Evolutionary conservation across 257 asterid genomes (phyloP).

Genomic region (Jacaranda copaia): DNA sequence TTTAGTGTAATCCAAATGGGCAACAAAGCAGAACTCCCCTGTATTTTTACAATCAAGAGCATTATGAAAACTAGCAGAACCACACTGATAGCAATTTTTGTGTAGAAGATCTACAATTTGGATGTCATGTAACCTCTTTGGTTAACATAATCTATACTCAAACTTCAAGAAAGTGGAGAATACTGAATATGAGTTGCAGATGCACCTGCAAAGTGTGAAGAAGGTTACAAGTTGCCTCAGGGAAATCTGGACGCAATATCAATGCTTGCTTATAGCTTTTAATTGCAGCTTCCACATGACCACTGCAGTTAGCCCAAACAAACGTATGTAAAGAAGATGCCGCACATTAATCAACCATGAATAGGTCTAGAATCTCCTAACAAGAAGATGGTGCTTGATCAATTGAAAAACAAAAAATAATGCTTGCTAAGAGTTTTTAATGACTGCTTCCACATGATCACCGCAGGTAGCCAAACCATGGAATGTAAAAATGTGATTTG

Average conservation of each 20-base stretch:
- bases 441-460: slow-evolving; percentile 53
- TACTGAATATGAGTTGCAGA: not conserved
- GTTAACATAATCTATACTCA: slow-evolving; percentile 18
- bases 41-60: not conserved
- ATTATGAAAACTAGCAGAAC: slow-evolving; percentile 20
- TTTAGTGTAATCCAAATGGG: not conserved
- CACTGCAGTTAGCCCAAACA: slow-evolving; percentile 56
- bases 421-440: slow-evolving; percentile 55
- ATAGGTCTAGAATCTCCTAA: slow-evolving; percentile 12
- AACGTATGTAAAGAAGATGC: slow-evolving; percentile 28
- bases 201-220: slow-evolving; percentile 95
- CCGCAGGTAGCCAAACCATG: slow-evolving; percentile 39
- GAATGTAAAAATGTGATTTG: slow-evolving; percentile 19
- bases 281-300: slow-evolving; percentile 90
- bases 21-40: slow-evolving; percentile 4
- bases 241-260: slow-evolving; percentile 89
- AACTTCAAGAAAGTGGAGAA: slow-evolving; percentile 13
- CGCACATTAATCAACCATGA: slow-evolving; percentile 15
- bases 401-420: slow-evolving; percentile 22
- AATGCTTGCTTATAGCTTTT: slow-evolving; percentile 94
- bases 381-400: not conserved
- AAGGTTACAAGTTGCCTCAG: slow-evolving; percentile 98
- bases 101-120: slow-evolving; percentile 7
- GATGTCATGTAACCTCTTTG: not conserved
- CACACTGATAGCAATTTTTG: slow-evolving; percentile 1